phyloP scores from a whole-genome alignment of 805 yeast species.

The Saturnispora kantuleensis region DNA sequence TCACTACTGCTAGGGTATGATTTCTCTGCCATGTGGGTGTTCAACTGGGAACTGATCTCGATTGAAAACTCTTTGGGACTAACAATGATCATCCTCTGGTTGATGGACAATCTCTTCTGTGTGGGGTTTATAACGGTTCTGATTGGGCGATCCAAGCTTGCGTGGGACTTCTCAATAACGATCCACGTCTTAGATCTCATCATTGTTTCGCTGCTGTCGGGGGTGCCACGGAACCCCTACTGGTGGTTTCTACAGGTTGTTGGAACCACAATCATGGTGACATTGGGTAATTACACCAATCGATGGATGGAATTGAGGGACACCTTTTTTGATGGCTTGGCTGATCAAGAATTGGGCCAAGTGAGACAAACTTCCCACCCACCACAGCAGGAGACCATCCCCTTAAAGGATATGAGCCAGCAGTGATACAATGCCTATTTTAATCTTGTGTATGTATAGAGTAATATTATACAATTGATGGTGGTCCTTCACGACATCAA shows the following conservation, averaged over 20 bases:
- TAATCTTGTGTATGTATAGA: not conserved
- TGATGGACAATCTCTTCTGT: constrained; percentile 71
- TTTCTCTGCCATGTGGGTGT: constrained; percentile 59
- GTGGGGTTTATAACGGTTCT: constrained; percentile 77
- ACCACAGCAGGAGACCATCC: not conserved
- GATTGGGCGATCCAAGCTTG: constrained; percentile 87
- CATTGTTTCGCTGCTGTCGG: constrained; percentile 56
- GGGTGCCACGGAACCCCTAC: constrained; percentile 57
- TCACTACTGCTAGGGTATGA: constrained; percentile 63
- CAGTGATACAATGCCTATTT: not conserved
- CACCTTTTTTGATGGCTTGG: constrained; percentile 79
- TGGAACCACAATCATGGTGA: constrained; percentile 60
- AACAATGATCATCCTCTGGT: constrained; percentile 66
- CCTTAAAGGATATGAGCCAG: constrained; percentile 2
- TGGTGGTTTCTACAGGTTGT: constrained; percentile 81
- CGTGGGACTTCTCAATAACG: constrained; percentile 95
- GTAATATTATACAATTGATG: not conserved
- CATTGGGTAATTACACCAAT: constrained; percentile 81
- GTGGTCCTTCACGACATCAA: constrained; percentile 25
- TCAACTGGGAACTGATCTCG: constrained; percentile 70
- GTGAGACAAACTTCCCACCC: not conserved
- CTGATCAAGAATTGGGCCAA: constrained; percentile 46
- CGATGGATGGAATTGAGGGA: constrained; percentile 87
- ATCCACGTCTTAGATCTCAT: constrained; percentile 71
- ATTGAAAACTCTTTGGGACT: constrained; percentile 74